Percentiles rank a stretch among this genome's conserved stretches.
phyloP scores from a whole-genome alignment of 208 protist species.

The Novymonas esmeraldas region DNA sequence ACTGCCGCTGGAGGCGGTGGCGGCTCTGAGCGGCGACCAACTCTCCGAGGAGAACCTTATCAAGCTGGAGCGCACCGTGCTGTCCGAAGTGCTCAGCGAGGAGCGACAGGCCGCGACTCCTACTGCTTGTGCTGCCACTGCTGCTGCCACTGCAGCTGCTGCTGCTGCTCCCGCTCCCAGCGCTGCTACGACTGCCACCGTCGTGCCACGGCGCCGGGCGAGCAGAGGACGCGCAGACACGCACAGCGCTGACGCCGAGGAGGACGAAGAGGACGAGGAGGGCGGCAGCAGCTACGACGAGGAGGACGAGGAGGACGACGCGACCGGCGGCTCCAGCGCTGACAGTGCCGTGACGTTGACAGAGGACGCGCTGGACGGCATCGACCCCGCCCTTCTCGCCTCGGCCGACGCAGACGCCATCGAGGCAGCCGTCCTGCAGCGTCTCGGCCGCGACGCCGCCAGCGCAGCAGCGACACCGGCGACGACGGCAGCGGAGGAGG shows the following conservation, averaged over 20 bases:
- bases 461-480: neutral
- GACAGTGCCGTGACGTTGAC: conserved; percentile 15
- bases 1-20: conserved; percentile 80
- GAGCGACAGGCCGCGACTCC: conserved; percentile 14
- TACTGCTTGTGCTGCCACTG: neutral
- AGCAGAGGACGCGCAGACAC: neutral
- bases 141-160: neutral
- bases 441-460: neutral
- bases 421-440: conserved; percentile 16
- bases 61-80: conserved; percentile 89
- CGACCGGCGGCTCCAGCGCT: conserved; percentile 2
- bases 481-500: neutral
- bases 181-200: neutral
- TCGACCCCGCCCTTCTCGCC: conserved; percentile 11
- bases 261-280: conserved; percentile 4
- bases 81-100: conserved; percentile 76
- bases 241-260: too few species aligned
- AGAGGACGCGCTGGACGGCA: conserved; percentile 20
- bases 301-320: conserved; percentile 14
- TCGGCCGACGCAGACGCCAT: conserved; percentile 1
- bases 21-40: conserved; percentile 71
- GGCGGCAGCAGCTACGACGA: conserved; percentile 6
- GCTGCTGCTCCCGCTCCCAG: neutral
- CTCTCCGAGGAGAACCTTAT: conserved; percentile 89
- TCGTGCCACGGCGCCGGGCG: neutral